Base-by-base conservation (phyloP, 2,329 filamentous ascomycete genomes). In the Rosellinia necatrix region DNA sequence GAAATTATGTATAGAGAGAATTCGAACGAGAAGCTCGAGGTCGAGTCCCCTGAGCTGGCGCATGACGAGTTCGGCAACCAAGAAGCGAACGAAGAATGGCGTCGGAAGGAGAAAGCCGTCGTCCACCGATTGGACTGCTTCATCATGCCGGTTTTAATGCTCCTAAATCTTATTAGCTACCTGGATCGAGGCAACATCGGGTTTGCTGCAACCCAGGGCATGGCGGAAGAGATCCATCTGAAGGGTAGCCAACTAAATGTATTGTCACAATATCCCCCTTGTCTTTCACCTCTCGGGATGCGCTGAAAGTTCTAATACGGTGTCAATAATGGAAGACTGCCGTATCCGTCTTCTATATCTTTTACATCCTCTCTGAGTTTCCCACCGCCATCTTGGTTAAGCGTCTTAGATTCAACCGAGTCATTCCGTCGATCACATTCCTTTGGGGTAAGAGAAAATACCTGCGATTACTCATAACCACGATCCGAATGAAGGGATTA, bases 301-400 rank as follows among this genome's bases (percentile, higher is more conserved):
- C 12, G 8, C 15, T 22, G 30, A 1, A 25, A 22, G n/a, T 17
- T 42, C 19, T 49, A 34, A 42, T 21, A 3, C n/a, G 3, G 5
- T 34, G 13, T 9, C 22, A n/a, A 41, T 34, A 38, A 5, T 13
- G 9, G 9, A 40, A 67, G 65, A 66, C 64, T 0, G 64, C 64
- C 4, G 58, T 67, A 5, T 67, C 64, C 1, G 43, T 68, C 2
- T 68, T 68, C 50, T 68, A 67, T 38, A 54, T 66, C 15, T 63
- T 64, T 32, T 68, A 68, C 49, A 66, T 68, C 37, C 61, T 67
- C 12, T 58, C 63, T 8, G 66, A 67, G 38, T 65, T 68, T 27
- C 66, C 66, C 5, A 60, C 58, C 1, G 58, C 65, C 1, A 44
- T 67, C 4, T 44, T 66, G 3, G 65, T 68, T 25, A 67, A 67